Conservation (phyloP, 768 basidiomycete genomes). For the Lentinula edodes region DNA sequence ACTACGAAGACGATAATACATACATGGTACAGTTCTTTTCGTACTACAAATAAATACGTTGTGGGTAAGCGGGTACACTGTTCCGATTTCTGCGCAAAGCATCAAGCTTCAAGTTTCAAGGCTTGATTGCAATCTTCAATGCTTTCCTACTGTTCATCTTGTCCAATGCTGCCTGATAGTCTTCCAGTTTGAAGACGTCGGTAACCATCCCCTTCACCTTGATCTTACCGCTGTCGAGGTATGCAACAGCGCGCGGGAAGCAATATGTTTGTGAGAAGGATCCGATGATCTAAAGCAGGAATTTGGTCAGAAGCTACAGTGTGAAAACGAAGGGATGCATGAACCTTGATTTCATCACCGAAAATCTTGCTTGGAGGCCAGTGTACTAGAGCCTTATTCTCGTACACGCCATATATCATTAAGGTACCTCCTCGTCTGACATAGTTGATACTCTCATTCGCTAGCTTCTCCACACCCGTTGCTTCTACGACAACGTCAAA, state of each 20-base stretch:
- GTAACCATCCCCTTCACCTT: conserved; percentile 74
- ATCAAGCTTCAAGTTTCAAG: conserved; percentile 21
- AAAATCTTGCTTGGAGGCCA: conserved; percentile 87
- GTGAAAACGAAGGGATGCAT: not conserved
- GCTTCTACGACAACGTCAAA: conserved; percentile 74
- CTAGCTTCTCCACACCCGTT: conserved; percentile 79
- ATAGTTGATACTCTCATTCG: conserved; percentile 86
- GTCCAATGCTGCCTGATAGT: conserved; percentile 66
- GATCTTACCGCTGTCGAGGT: conserved; percentile 83
- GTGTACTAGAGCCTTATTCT: conserved; percentile 75
- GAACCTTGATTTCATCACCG: conserved; percentile 21
- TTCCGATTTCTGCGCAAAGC: not conserved
- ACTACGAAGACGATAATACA: too few species aligned
- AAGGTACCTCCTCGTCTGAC: conserved; percentile 81
- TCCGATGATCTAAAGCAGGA: conserved; percentile 63
- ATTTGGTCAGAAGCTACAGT: not conserved
- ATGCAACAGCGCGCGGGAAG: conserved; percentile 87
- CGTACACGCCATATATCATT: conserved; percentile 90
- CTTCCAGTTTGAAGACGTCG: conserved; percentile 60
- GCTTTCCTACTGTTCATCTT: conserved; percentile 65
- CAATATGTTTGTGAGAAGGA: conserved; percentile 88
- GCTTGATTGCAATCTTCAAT: conserved; percentile 58
- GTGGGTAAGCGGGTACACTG: not conserved
- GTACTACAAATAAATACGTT: not conserved
- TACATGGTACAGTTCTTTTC: too few species aligned